phyloP scores from a whole-genome alignment of 1,284 basidiomycete genomes.

The Tremellales sp. region DNA sequence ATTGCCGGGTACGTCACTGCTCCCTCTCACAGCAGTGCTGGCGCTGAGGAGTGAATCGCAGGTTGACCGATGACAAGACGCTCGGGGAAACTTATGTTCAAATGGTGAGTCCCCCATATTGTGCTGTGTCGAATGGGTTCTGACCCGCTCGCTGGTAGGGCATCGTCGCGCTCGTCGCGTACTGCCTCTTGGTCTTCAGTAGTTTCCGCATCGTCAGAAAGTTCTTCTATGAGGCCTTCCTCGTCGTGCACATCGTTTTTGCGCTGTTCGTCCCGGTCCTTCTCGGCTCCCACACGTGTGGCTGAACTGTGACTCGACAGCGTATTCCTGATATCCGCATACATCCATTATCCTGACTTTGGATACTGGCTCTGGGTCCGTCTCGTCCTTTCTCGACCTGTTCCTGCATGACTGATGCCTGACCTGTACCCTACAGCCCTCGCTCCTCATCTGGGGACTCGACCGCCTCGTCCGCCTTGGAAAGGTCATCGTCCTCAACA shows the following conservation, averaged over 20 bases:
- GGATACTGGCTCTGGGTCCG: slow-evolving; percentile 37
- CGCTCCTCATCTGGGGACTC: slow-evolving; percentile 50
- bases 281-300: not conserved
- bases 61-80: no score
- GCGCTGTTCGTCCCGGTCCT: slow-evolving; percentile 36
- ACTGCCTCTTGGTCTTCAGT: slow-evolving; percentile 51
- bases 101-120: no score
- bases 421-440: slow-evolving; percentile 25
- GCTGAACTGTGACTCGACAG: no score
- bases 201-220: slow-evolving; percentile 50
- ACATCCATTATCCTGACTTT: slow-evolving; percentile 39
- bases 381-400: no score
- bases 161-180: slow-evolving; percentile 34
- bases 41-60: no score
- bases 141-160: slow-evolving; percentile 16
- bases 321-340: slow-evolving; percentile 36
- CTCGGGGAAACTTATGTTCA: no score
- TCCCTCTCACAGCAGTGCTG: no score
- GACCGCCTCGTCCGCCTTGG: slow-evolving; percentile 58
- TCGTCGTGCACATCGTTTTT: slow-evolving; percentile 53
- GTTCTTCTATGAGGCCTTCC: slow-evolving; percentile 54
- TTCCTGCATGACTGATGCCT: not conserved
- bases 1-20: slow-evolving; percentile 22
- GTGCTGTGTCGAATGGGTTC: not conserved
- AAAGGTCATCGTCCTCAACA: slow-evolving; percentile 55